Percentiles rank a stretch among this genome's conserved stretches.
Conservation (phyloP, 2,329 filamentous ascomycete species). For the Trematosphaeria pertusa region DNA sequence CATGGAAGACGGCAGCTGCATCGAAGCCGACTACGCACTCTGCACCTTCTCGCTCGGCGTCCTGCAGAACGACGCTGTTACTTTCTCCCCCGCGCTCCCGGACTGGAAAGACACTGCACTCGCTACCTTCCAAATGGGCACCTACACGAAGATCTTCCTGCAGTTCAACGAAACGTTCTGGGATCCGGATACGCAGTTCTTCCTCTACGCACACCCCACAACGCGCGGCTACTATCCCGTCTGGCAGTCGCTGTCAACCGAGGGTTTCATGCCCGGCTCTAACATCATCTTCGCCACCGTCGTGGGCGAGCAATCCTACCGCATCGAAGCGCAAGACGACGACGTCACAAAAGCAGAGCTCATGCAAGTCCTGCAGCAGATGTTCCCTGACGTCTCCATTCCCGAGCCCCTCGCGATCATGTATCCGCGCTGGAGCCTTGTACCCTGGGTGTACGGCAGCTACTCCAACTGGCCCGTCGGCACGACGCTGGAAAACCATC, state of each 20-base stretch:
- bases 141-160: constrained; percentile 76
- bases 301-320: constrained; percentile 62
- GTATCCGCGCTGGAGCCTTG: constrained; percentile 65
- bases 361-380: constrained; percentile 63
- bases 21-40: constrained; percentile 68
- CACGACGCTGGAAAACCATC: constrained; percentile 69
- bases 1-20: constrained; percentile 62
- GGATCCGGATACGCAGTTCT: constrained; percentile 61
- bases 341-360: constrained; percentile 64
- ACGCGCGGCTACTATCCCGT: constrained; percentile 64
- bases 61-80: constrained; percentile 66
- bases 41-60: constrained; percentile 74
- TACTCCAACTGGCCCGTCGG: constrained; percentile 73
- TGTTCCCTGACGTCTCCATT: constrained; percentile 65
- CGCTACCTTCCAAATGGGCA: constrained; percentile 71
- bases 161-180: constrained; percentile 74
- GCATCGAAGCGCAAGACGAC: constrained; percentile 66
- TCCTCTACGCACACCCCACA: constrained; percentile 60
- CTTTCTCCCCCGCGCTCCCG: constrained; percentile 66
- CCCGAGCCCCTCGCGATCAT: constrained; percentile 67
- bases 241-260: constrained; percentile 67
- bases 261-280: constrained; percentile 66
- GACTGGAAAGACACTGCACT: constrained; percentile 70
- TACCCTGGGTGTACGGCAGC: constrained; percentile 63
- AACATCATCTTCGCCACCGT: constrained; percentile 73